Conservation (phyloP, 1,284 basidiomycete species). For the Rhodofomes roseus region DNA sequence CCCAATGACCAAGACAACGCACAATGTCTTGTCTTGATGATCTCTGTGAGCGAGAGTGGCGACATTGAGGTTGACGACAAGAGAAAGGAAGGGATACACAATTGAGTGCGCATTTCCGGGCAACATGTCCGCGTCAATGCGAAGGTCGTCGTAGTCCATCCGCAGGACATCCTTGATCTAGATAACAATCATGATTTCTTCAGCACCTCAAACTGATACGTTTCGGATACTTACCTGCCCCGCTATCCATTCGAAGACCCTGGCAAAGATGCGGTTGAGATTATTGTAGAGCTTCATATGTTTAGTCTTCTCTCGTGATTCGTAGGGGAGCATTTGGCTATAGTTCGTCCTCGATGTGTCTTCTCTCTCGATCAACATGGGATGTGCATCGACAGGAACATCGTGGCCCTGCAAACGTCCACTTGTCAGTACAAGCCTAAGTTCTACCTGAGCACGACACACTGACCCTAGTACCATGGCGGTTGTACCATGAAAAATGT, state of each 20-base stretch:
- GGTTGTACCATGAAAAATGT: neutral
- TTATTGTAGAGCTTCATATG: neutral
- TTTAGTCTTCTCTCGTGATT: neutral
- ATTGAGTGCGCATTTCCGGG: neutral
- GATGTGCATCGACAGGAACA: neutral
- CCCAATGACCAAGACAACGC: neutral
- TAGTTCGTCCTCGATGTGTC: neutral
- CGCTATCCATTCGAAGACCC: neutral
- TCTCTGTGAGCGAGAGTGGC: neutral
- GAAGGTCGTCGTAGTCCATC: no score
- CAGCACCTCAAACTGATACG: no score
- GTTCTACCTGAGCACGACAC: neutral
- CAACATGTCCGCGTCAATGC: no score
- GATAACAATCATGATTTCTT: no score
- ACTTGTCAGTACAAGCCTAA: no score
- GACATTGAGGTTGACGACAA: neutral
- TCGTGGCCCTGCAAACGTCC: neutral
- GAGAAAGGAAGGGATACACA: neutral
- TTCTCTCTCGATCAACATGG: neutral
- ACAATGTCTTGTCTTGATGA: neutral
- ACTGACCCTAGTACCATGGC: neutral
- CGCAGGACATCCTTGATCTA: no score
- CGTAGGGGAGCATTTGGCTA: neutral
- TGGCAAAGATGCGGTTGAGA: neutral
- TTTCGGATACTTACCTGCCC: neutral